These are phyloP conservation scores for Globisporangium iwayamae DNA, from an alignment of 352 stramenopile genomes.

Conservation along the genomic window DNA sequence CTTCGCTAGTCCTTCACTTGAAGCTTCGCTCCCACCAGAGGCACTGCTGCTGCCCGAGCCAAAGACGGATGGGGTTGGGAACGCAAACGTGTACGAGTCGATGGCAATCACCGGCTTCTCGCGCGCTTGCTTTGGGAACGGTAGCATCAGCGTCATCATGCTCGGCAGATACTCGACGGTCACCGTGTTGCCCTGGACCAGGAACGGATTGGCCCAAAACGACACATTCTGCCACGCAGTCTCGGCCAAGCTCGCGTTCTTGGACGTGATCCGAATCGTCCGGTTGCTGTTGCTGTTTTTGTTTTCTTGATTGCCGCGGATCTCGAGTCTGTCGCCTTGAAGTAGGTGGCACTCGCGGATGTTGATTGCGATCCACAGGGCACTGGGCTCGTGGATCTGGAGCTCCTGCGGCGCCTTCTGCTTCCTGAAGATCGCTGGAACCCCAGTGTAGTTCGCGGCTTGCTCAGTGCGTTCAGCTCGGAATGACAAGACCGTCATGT, in stretches of 20 bases:
- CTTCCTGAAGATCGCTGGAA: slow-evolving; percentile 16
- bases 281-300: not conserved
- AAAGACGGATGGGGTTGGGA: not conserved
- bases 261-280: slow-evolving; percentile 7
- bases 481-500: not conserved
- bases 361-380: slow-evolving; percentile 24
- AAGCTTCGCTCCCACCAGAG: not conserved
- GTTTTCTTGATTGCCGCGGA: slow-evolving; percentile 10
- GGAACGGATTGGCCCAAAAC: slow-evolving; percentile 41
- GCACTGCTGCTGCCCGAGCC: not conserved
- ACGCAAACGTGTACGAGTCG: slow-evolving; percentile 38
- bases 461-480: not conserved
- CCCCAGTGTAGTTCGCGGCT: not conserved
- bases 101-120: slow-evolving; percentile 29
- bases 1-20: too few species aligned
- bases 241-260: slow-evolving; percentile 16
- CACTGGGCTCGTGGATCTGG: slow-evolving; percentile 16
- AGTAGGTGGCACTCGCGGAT: slow-evolving; percentile 22
- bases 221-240: slow-evolving; percentile 12
- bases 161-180: slow-evolving; percentile 54
- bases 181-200: slow-evolving; percentile 32
- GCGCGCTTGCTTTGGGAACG: slow-evolving; percentile 20
- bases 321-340: slow-evolving; percentile 22
- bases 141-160: slow-evolving; percentile 40
- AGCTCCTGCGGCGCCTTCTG: slow-evolving; percentile 21